Conservation (phyloP, 129 eudicot species). For the Ambrosia trifida region DNA sequence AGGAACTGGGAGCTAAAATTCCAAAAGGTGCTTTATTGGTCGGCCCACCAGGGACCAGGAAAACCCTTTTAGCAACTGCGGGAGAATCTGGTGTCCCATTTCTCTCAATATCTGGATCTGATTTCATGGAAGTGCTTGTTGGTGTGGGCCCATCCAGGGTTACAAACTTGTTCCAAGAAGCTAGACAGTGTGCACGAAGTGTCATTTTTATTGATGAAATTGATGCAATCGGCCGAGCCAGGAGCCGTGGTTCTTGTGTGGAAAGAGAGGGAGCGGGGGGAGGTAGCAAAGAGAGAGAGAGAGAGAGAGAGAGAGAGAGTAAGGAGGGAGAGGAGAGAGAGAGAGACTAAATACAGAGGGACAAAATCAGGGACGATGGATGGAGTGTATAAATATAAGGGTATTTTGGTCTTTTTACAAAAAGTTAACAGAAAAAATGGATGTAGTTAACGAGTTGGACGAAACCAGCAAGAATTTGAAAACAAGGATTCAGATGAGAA, state of each 20-base stretch:
- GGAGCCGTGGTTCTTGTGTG: constrained; percentile 96
- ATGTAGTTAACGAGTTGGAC: too few relatives aligned
- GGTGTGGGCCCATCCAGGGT: constrained; percentile 98
- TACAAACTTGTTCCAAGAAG: constrained; percentile 85
- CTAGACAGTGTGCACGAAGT: constrained; percentile 91
- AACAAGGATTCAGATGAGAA: too few relatives aligned
- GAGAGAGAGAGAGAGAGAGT: too few relatives aligned
- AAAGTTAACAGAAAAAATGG: too few relatives aligned
- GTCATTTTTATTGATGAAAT: constrained; percentile 91
- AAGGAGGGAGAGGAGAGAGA: too few relatives aligned
- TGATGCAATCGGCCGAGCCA: constrained; percentile 92
- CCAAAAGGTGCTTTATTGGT: constrained; percentile 92
- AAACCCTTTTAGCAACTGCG: constrained; percentile 90
- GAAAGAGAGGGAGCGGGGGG: too few relatives aligned
- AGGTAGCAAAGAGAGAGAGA: too few relatives aligned
- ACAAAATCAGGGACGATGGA: too few relatives aligned
- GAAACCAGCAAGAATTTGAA: too few relatives aligned
- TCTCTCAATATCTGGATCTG: constrained; percentile 83
- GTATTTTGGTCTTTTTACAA: too few relatives aligned
- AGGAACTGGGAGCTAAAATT: constrained; percentile 84
- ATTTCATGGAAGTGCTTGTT: constrained; percentile 95
- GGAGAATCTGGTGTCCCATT: constrained; percentile 96
- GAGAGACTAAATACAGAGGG: too few relatives aligned
- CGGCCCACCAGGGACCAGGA: constrained; percentile 97
- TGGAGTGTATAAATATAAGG: too few relatives aligned